Evolutionary conservation across 108 stramenopile species (phyloP).

Genomic region (Nitzschia palea): DNA sequence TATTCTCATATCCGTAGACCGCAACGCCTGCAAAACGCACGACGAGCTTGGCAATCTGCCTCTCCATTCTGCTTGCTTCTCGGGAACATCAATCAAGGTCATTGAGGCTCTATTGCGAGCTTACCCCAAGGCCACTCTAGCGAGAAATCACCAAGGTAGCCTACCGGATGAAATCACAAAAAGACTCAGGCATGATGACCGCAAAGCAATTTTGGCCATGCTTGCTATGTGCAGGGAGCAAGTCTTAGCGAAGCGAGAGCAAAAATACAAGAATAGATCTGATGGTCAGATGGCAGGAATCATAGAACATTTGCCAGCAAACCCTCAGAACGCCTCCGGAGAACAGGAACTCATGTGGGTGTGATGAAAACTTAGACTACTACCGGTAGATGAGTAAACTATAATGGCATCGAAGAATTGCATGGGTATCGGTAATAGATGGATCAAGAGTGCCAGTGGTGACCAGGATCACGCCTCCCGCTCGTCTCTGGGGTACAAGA

Average conservation of each 20-base stretch:
- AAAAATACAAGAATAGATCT: conserved; percentile 31
- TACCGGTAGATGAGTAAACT: too few relatives aligned
- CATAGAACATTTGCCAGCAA: conserved; percentile 1
- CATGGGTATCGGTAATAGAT: too few relatives aligned
- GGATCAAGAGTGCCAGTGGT: too few relatives aligned
- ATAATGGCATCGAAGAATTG: too few relatives aligned
- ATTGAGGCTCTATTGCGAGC: conserved; percentile 53
- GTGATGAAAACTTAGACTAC: neutral
- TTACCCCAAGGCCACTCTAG: conserved; percentile 68
- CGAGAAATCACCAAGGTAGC: conserved; percentile 75
- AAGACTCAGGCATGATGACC: conserved; percentile 71
- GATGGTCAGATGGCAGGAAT: conserved; percentile 15
- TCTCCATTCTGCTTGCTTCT: conserved; percentile 81
- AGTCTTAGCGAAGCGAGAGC: conserved; percentile 27
- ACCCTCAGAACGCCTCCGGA: conserved; percentile 6
- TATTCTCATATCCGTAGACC: conserved; percentile 51
- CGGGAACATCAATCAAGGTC: conserved; percentile 60
- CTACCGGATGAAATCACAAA: conserved; percentile 72
- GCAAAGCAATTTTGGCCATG: conserved; percentile 46
- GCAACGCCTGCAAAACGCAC: conserved; percentile 45
- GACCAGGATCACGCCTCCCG: too few relatives aligned
- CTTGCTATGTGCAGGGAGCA: conserved; percentile 26
- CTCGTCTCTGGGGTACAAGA: too few relatives aligned
- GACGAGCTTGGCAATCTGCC: conserved; percentile 83
- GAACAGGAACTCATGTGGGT: conserved; percentile 37